Percentiles rank a stretch among this genome's conserved stretches.
These are phyloP conservation scores for Peziza echinospora DNA, from an alignment of 495 filamentous ascomycete genomes.

Conservation along the genomic window DNA sequence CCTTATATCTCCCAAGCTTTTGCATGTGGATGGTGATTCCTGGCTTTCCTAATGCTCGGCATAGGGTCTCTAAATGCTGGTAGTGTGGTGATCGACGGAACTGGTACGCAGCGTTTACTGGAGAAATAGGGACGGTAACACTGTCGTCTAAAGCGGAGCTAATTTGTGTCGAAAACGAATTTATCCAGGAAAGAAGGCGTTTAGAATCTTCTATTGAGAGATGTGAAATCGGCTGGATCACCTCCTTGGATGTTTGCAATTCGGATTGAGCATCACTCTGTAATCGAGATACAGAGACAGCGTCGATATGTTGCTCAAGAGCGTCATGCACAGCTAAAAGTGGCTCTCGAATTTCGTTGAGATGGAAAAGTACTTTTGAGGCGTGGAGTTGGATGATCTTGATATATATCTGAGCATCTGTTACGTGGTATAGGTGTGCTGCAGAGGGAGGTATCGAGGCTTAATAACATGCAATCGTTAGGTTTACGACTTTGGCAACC, in stretches of 20 bases:
- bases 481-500: too few species aligned
- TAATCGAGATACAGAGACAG: too few species aligned
- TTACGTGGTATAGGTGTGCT: background rate
- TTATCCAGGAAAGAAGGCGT: too few species aligned
- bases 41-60: background rate
- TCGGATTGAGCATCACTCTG: too few species aligned
- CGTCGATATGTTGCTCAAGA: background rate
- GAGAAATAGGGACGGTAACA: background rate
- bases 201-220: too few species aligned
- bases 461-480: too few species aligned
- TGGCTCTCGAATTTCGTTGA: background rate
- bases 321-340: background rate
- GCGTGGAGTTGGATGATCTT: background rate
- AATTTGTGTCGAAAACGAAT: too few species aligned
- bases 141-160: too few species aligned
- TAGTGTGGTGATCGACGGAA: background rate
- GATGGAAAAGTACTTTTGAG: background rate
- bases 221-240: too few species aligned
- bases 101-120: background rate
- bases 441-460: too few species aligned
- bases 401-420: background rate
- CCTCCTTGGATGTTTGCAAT: too few species aligned
- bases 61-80: background rate
- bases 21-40: background rate
- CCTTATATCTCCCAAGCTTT: background rate